These are phyloP conservation scores for Dryadomyces quercus-mongolicae DNA, from an alignment of 2,329 filamentous ascomycete species.

Conservation along the genomic window DNA sequence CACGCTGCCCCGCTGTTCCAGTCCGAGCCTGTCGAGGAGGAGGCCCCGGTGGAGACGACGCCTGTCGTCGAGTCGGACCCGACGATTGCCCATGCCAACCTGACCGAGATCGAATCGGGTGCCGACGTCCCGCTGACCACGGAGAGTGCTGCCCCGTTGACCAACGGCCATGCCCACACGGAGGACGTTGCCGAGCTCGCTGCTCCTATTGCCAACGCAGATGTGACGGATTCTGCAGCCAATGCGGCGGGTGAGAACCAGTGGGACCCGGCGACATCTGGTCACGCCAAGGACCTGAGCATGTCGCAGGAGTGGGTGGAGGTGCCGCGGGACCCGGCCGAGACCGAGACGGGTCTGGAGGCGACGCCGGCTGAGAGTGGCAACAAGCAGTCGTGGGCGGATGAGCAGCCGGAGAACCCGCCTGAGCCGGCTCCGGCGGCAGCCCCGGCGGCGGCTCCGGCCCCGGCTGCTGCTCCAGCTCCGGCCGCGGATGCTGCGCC, in stretches of 20 bases:
- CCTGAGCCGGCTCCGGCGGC: slow-evolving; percentile 16
- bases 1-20: slow-evolving; percentile 33
- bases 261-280: slow-evolving; percentile 37
- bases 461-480: background rate
- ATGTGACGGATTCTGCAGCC: slow-evolving; percentile 38
- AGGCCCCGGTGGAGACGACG: slow-evolving; percentile 16
- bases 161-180: slow-evolving; percentile 30
- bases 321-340: slow-evolving; percentile 57
- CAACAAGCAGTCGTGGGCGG: slow-evolving; percentile 64
- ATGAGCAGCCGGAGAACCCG: slow-evolving; percentile 54
- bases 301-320: slow-evolving; percentile 62
- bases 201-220: slow-evolving; percentile 31
- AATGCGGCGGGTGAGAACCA: slow-evolving; percentile 53
- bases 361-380: slow-evolving; percentile 45
- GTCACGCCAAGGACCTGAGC: slow-evolving; percentile 24
- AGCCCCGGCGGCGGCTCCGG: slow-evolving; percentile 10
- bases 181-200: slow-evolving; percentile 13
- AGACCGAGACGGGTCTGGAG: slow-evolving; percentile 56
- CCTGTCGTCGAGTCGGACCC: slow-evolving; percentile 43
- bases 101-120: slow-evolving; percentile 52
- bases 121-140: slow-evolving; percentile 5
- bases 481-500: slow-evolving; percentile 10
- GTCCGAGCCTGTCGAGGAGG: slow-evolving; percentile 22
- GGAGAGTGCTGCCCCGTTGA: slow-evolving; percentile 3
- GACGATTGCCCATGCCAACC: slow-evolving; percentile 51